Percentiles rank a stretch among this genome's conserved stretches.
Evolutionary conservation across 1,284 basidiomycete genomes (phyloP).

Genomic region (Singerocomus inundabilis): DNA sequence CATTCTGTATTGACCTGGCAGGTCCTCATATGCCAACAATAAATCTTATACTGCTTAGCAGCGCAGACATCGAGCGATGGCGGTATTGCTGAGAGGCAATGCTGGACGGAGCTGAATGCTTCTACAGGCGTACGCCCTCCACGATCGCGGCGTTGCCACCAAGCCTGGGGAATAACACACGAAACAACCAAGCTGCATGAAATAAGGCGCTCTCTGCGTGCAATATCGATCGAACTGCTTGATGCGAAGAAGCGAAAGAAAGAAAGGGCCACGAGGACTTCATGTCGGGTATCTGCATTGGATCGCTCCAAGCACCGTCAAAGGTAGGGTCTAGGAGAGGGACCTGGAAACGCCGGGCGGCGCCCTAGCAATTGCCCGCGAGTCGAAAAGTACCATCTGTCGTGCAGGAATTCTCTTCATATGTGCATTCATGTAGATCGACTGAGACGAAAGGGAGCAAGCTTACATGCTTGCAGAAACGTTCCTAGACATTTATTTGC

Average conservation of each 20-base stretch:
- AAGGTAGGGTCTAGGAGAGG: slow-evolving; percentile 25
- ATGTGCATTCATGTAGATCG: slow-evolving; percentile 3
- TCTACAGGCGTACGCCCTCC: slow-evolving; percentile 23
- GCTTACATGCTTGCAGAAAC: slow-evolving; percentile 7
- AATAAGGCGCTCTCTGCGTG: slow-evolving; percentile 32
- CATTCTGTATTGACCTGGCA: slow-evolving; percentile 22
- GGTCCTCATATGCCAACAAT: slow-evolving; percentile 14
- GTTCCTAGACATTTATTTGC: slow-evolving; percentile 4
- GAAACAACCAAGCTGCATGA: slow-evolving; percentile 33
- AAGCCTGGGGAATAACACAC: slow-evolving; percentile 27
- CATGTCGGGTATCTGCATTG: slow-evolving; percentile 39
- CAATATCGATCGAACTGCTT: slow-evolving; percentile 37
- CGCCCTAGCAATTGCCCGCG: slow-evolving; percentile 17
- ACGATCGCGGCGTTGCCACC: slow-evolving; percentile 31
- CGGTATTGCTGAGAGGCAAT: slow-evolving; percentile 30
- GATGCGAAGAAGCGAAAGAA: slow-evolving; percentile 35
- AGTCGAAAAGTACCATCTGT: slow-evolving; percentile 11
- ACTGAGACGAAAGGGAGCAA: not conserved
- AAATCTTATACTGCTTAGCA: slow-evolving; percentile 29
- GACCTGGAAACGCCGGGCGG: slow-evolving; percentile 24
- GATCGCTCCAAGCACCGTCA: slow-evolving; percentile 35
- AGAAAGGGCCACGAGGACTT: slow-evolving; percentile 35
- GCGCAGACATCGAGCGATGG: slow-evolving; percentile 23
- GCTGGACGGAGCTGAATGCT: slow-evolving; percentile 28
- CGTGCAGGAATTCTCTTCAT: not conserved